phyloP scores from a whole-genome alignment of 1,284 basidiomycete species.

The Puccinia triticina region DNA sequence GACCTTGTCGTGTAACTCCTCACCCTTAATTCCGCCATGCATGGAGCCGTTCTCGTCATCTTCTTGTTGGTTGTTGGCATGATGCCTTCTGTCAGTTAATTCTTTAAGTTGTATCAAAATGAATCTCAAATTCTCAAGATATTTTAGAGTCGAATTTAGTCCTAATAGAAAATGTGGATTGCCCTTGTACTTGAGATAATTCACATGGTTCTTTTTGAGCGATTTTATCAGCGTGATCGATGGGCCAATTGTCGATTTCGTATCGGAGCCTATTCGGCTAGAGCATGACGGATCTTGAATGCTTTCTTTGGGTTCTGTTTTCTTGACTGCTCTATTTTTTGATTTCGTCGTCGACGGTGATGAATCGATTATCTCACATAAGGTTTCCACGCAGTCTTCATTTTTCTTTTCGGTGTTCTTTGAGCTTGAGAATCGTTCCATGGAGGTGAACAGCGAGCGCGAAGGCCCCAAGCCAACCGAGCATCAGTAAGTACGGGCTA shows the following conservation, averaged over 20 bases:
- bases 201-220: neutral
- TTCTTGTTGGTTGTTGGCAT: neutral
- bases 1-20: neutral
- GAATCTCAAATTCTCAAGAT: constrained; percentile 8
- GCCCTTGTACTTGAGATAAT: neutral
- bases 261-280: neutral
- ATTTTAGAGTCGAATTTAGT: neutral
- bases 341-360: neutral
- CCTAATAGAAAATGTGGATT: constrained; percentile 6
- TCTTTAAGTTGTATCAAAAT: neutral
- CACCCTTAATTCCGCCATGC: neutral
- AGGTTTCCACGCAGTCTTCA: neutral
- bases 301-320: neutral
- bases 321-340: neutral
- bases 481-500: neutral
- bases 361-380: neutral
- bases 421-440: neutral
- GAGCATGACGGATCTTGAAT: neutral
- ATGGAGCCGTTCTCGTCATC: too few relatives aligned
- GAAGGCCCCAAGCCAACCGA: neutral
- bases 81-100: neutral
- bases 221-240: neutral
- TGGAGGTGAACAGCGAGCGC: neutral
- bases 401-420: constrained; percentile 23
- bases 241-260: neutral